These are phyloP conservation scores for Trichoderma sp. DNA, from an alignment of 2,329 filamentous ascomycete species.

Conservation along the genomic window DNA sequence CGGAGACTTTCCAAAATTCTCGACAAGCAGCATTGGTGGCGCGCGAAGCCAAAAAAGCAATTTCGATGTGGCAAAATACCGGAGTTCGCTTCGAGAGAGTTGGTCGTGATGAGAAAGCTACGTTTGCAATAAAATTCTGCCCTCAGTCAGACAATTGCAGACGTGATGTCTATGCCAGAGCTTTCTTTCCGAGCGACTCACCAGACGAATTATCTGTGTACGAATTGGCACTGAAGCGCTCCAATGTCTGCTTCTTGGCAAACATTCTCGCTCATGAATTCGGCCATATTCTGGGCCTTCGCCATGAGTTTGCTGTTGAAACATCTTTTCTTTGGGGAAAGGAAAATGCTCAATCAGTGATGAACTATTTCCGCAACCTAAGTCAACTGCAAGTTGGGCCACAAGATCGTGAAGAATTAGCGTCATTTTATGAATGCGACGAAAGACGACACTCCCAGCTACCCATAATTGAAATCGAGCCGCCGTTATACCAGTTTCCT, in stretches of 20 bases:
- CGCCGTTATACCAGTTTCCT: neutral
- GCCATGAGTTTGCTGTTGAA: neutral
- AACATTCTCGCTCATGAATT: constrained; percentile 10
- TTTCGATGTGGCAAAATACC: neutral
- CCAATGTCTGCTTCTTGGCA: neutral
- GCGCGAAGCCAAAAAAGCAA: neutral
- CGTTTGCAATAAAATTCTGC: neutral
- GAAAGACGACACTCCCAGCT: neutral
- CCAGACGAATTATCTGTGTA: neutral
- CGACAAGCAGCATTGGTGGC: neutral
- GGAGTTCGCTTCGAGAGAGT: neutral
- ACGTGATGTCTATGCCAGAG: neutral
- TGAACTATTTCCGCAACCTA: neutral
- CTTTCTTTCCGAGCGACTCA: neutral
- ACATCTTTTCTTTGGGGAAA: neutral
- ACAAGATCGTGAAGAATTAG: neutral
- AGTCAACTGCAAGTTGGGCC: neutral
- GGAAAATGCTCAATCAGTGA: neutral
- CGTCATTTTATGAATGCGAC: neutral
- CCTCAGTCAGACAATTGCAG: neutral
- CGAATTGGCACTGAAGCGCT: neutral
- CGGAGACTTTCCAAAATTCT: neutral
- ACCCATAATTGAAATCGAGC: neutral
- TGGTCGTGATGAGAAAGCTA: neutral
- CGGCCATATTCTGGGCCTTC: neutral